Conservation (phyloP, 2,329 filamentous ascomycete genomes). For the Exophiala phaeomuriformis region DNA sequence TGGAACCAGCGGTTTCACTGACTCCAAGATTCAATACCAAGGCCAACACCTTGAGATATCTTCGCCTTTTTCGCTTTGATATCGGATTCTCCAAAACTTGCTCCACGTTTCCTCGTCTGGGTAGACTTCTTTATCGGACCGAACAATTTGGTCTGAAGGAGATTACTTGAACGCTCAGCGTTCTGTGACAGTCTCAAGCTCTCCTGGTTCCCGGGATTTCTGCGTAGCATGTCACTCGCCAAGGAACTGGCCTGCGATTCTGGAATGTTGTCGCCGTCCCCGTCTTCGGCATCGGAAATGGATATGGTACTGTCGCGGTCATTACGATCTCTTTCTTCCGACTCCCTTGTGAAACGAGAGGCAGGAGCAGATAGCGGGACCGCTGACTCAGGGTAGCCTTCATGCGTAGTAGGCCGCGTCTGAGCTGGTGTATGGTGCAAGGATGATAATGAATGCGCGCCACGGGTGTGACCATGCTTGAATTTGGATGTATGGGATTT, state of each 20-base stretch:
- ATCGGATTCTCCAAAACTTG: conserved; percentile 33
- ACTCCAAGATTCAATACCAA: conserved; percentile 47
- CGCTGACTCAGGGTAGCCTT: conserved; percentile 28
- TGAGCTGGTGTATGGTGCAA: conserved; percentile 68
- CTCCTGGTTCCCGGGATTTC: conserved; percentile 41
- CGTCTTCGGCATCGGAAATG: conserved; percentile 49
- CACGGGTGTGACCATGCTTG: conserved; percentile 60
- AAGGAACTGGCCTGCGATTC: conserved; percentile 72
- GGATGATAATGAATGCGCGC: conserved; percentile 76
- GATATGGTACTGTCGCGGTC: conserved; percentile 85
- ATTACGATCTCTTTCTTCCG: conserved; percentile 44
- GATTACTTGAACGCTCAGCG: conserved; percentile 39
- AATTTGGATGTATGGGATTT: conserved; percentile 45
- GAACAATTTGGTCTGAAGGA: conserved; percentile 57
- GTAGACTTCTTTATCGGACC: conserved; percentile 53
- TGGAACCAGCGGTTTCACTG: conserved; percentile 6
- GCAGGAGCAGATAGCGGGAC: conserved; percentile 28
- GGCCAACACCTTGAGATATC: conserved; percentile 44
- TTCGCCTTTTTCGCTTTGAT: conserved; percentile 45
- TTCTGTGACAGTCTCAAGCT: conserved; percentile 32
- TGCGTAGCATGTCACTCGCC: conserved; percentile 66
- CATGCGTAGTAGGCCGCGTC: conserved; percentile 44
- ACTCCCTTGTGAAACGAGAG: conserved; percentile 29
- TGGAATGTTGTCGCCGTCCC: conserved; percentile 58
- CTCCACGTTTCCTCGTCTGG: conserved; percentile 39